Evolutionary conservation across 257 asterid species (phyloP), one percentile per base, ranked within the genome.

Genomic region (Solanum bulbocastanum): DNA sequence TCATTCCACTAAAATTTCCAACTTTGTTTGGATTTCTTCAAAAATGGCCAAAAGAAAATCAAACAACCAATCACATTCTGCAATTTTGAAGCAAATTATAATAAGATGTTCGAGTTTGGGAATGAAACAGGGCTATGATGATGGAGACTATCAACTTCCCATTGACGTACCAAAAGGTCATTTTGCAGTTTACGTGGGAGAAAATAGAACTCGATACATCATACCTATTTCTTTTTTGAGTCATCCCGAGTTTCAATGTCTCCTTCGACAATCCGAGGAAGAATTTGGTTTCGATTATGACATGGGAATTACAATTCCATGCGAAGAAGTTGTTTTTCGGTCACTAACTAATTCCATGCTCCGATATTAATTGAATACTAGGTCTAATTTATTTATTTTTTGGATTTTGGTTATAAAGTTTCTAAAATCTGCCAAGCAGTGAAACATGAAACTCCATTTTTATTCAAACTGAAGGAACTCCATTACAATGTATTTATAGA

Each of bases 231-330:
- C 94, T 1, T 90, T 91, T 33, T 84, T 92, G 56, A 86, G 88
- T 46, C 93, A 91, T 32, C 92, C 92, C 0, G 88, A 92, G 39
- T 92, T 92, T 60, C 93, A 91, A n/a, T 73, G 90, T 62, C 92
- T 92, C 2, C 93, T 92, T 36, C 88, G 87, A 8, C 89, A 88
- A 0, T 92, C 94, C 0, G 94, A 91, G 62, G 94, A 92, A 81
- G 94, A 91, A 72, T 92, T 92, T 74, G 94, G 94, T 0, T 92
- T 92, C 52, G 90, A 91, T 68, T 93, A 92, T n/a, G 92, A 90
- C 3, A 92, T 92, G 94, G 94, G 94, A 20, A 89, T 92, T 82
- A 92, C 91, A 0, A 91, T 92, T 46, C 94, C 92, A 7, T 92
- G 93, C 35, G 93, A 92, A 71, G 94, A 92, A 87, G 89, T 86